Evolutionary conservation across 257 asterid genomes (phyloP).

Genomic region (Scutellaria galericulata): DNA sequence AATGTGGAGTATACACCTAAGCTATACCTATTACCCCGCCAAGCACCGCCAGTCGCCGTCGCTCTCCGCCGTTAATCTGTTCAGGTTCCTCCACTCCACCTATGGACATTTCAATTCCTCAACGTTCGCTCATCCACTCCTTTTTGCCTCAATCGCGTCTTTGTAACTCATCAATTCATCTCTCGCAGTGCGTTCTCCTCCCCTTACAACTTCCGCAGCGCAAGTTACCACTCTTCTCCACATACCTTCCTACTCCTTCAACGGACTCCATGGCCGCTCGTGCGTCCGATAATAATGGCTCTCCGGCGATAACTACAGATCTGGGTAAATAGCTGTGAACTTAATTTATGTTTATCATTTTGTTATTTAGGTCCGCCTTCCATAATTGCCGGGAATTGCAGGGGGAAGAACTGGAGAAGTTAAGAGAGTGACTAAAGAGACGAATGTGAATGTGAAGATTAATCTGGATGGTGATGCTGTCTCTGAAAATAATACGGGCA

Average conservation of each 20-base stretch:
- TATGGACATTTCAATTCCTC: slow-evolving; percentile 66
- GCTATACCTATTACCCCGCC: slow-evolving; percentile 18
- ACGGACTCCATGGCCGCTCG: slow-evolving; percentile 48
- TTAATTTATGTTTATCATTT: neutral
- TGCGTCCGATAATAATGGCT: slow-evolving; percentile 58
- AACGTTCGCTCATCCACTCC: slow-evolving; percentile 39
- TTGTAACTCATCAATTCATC: slow-evolving; percentile 30
- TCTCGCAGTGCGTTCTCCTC: slow-evolving; percentile 42
- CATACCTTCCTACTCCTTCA: slow-evolving; percentile 31
- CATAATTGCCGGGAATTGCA: slow-evolving; percentile 17
- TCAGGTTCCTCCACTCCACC: slow-evolving; percentile 4
- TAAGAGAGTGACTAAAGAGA: slow-evolving; percentile 90
- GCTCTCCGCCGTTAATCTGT: slow-evolving; percentile 20
- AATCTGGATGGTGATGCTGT: slow-evolving; percentile 89
- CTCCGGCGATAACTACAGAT: slow-evolving; percentile 43
- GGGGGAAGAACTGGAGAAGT: slow-evolving; percentile 85
- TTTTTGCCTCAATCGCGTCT: slow-evolving; percentile 36
- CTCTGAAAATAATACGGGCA: slow-evolving; percentile 79
- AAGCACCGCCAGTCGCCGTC: slow-evolving; percentile 43
- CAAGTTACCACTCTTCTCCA: slow-evolving; percentile 37
- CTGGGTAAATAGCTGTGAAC: slow-evolving; percentile 43
- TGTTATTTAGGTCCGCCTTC: neutral
- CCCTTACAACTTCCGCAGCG: slow-evolving; percentile 44
- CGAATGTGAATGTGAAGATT: slow-evolving; percentile 79
- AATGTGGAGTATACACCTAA: neutral